Base-by-base conservation (phyloP, 495 filamentous ascomycete species). In the Umbilicaria muhlenbergii region DNA sequence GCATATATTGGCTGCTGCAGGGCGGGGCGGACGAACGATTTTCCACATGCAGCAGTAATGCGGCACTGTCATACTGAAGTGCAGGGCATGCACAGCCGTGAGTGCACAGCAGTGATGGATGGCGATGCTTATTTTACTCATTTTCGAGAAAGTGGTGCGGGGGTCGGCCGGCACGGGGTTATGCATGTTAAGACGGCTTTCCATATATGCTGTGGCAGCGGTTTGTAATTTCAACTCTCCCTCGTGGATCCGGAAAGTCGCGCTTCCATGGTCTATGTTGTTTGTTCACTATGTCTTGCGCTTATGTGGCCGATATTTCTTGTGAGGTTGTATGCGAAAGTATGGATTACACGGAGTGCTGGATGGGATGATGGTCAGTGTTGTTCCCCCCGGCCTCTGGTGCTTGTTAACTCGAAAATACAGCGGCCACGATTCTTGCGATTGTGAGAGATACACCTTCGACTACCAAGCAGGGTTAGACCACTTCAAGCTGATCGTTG, bases 281-380 rank as follows among this genome's bases (percentile, higher is more conserved):
- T 36, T 14, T 31, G 15, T 24, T 33, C 35, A 10, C 11, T 44
- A 5, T 38, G 31, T 24, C 28, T 35, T n/a, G 17, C 35, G 31
- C 3, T 44, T 1, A 44, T 44, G 42, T 24, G 33, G 11, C 5
- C 37, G 21, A 31, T 44, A 11, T 33, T 44, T 19, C 35, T 32
- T 12, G 17, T 38, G 33, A 32, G 42, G 13, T 3, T 44, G 34
- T 44, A 44, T 15, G 37, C 42, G 12, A 44, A 44, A 44, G n/a
- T 38, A 17, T 36, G 28, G 11, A 17, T 44, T 14, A 31, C 35
- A 35, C 33, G 42, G 11, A 15, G 17, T 11, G 3, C 5, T 17
- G 35, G 42, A 24, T 44, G 42, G 42, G 42, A 44, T 38, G 42
- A 44, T 31, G 36, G 42, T 44, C 17, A 31, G 42, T 36, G 2